Conservation (phyloP, 2,329 filamentous ascomycete species). For the Paraconiothyrium sp. region DNA sequence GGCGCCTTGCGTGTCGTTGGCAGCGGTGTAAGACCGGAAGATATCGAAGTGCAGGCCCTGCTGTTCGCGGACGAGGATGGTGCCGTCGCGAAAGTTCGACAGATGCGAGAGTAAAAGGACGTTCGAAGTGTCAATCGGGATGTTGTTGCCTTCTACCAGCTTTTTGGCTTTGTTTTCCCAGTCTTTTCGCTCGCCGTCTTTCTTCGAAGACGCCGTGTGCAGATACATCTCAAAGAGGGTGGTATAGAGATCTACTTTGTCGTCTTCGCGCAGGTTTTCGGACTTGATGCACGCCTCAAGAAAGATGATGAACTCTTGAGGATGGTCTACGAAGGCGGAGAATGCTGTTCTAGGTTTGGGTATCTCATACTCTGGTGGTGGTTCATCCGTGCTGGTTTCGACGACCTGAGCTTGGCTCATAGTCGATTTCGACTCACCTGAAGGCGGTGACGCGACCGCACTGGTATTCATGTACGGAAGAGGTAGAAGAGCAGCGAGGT, state of each 20-base stretch:
- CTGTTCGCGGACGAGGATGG: conserved; percentile 91
- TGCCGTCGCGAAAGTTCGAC: conserved; percentile 88
- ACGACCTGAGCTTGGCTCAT: conserved; percentile 64
- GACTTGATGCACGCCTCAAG: conserved; percentile 86
- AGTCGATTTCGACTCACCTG: conserved; percentile 62
- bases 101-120: conserved; percentile 92
- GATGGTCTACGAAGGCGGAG: conserved; percentile 94
- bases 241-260: conserved; percentile 88
- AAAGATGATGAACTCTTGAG: conserved; percentile 90
- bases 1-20: conserved; percentile 88
- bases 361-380: conserved; percentile 72
- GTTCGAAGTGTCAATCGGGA: conserved; percentile 91
- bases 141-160: conserved; percentile 81
- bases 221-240: conserved; percentile 99
- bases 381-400: conserved; percentile 62
- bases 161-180: conserved; percentile 94
- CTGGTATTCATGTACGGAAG: conserved; percentile 83
- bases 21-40: conserved; percentile 93
- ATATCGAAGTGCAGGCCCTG: conserved; percentile 93
- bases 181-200: conserved; percentile 73
- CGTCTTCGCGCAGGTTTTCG: conserved; percentile 73
- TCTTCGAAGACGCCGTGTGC: conserved; percentile 82
- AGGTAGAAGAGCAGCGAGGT: conserved; percentile 82
- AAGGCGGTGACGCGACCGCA: conserved; percentile 63
- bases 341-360: conserved; percentile 90